These are phyloP conservation scores for Talaromyces albobiverticillius DNA, from an alignment of 2,329 filamentous ascomycete species.

Conservation along the genomic window DNA sequence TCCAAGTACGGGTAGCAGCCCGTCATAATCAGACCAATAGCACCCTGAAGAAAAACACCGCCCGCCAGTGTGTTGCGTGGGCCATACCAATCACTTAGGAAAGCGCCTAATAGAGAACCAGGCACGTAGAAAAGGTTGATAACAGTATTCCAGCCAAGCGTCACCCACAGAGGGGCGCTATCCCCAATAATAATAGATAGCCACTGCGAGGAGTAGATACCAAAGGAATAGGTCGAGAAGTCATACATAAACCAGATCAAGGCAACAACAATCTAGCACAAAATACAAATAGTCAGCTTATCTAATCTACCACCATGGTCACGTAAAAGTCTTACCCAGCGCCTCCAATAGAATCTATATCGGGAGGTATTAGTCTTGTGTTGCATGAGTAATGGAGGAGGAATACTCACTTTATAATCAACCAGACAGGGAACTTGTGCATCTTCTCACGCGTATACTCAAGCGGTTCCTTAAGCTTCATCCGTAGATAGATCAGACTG, in stretches of 20 bases:
- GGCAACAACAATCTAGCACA: conserved; percentile 55
- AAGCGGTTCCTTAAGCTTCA: conserved; percentile 74
- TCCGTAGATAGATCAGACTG: conserved; percentile 65
- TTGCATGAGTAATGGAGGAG: conserved; percentile 35
- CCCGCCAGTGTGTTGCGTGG: conserved; percentile 70
- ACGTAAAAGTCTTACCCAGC: conserved; percentile 47
- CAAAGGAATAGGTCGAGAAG: conserved; percentile 81
- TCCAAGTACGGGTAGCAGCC: conserved; percentile 70
- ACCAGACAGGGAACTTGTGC: conserved; percentile 54
- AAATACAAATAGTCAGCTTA: conserved; percentile 11
- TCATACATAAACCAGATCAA: conserved; percentile 85
- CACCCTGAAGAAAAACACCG: conserved; percentile 68
- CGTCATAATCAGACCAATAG: conserved; percentile 86
- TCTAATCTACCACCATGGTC: background rate
- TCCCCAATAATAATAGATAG: conserved; percentile 59
- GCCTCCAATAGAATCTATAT: conserved; percentile 68
- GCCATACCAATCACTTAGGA: conserved; percentile 73
- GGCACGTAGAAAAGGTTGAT: conserved; percentile 88
- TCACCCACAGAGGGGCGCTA: conserved; percentile 64
- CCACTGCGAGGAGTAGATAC: conserved; percentile 73
- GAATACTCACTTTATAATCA: conserved; percentile 53
- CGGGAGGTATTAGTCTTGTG: conserved; percentile 24
- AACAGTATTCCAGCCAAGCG: conserved; percentile 84
- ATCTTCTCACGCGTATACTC: conserved; percentile 71
- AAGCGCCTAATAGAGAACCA: conserved; percentile 73